Evolutionary conservation across 2,329 filamentous ascomycete genomes (phyloP).

Genomic region (Alternaria arborescens): DNA sequence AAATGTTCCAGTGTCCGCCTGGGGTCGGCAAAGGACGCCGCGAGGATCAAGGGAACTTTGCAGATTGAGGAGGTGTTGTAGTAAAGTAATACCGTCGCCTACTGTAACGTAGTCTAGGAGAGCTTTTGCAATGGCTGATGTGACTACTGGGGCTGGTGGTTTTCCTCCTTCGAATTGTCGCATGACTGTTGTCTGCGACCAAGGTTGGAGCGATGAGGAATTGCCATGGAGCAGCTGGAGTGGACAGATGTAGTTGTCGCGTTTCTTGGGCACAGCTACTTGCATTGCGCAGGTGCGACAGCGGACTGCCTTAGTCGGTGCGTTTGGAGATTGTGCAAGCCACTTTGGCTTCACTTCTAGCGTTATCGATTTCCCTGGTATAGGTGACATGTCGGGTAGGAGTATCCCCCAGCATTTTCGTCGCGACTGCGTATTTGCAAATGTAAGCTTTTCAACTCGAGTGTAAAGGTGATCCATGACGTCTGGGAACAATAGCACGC

Average conservation of each 20-base stretch:
- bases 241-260: conserved; percentile 50
- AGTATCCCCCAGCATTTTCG: conserved; percentile 34
- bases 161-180: conserved; percentile 14
- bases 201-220: conserved; percentile 21
- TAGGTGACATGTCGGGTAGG: conserved; percentile 43
- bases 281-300: conserved; percentile 59
- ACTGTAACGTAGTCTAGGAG: conserved; percentile 36
- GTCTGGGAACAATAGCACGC: conserved; percentile 22
- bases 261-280: conserved; percentile 39
- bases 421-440: conserved; percentile 1
- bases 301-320: conserved; percentile 50
- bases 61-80: conserved; percentile 48
- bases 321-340: conserved; percentile 57
- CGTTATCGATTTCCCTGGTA: conserved; percentile 31
- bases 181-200: conserved; percentile 23
- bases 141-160: not conserved
- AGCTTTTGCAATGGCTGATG: conserved; percentile 17
- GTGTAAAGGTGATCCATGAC: conserved; percentile 23
- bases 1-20: conserved; percentile 4
- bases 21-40: conserved; percentile 35
- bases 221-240: conserved; percentile 50
- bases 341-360: conserved; percentile 60
- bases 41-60: conserved; percentile 51
- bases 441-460: conserved; percentile 15
- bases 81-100: conserved; percentile 47